A percentile compares a stretch with the other conserved stretches of the same genome.
phyloP scores from a whole-genome alignment of 129 eudicot genomes.

The Artemisia annua region DNA sequence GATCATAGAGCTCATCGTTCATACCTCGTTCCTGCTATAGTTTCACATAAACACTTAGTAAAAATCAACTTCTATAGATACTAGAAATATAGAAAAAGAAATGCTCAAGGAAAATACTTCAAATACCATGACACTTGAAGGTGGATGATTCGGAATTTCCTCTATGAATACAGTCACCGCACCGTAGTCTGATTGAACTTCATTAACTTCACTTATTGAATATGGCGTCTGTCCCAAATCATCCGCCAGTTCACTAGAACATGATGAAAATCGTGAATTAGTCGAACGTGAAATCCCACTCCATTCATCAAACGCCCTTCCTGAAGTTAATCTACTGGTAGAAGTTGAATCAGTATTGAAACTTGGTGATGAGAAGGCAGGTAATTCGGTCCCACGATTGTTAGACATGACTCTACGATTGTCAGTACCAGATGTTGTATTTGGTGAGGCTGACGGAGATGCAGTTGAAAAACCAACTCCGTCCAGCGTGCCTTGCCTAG shows the following conservation, averaged over 20 bases:
- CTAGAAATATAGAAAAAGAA: not conserved
- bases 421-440: too few relatives aligned
- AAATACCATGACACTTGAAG: constrained; percentile 50
- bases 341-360: constrained; percentile 32
- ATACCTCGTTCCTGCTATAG: constrained; percentile 51
- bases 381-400: too few relatives aligned
- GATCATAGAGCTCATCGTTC: constrained; percentile 62
- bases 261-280: constrained; percentile 52
- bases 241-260: constrained; percentile 50
- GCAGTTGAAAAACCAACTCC: too few relatives aligned
- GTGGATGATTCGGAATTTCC: constrained; percentile 31
- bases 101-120: not conserved
- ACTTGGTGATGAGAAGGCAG: not conserved
- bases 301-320: constrained; percentile 38
- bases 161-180: constrained; percentile 20
- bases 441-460: too few relatives aligned
- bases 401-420: too few relatives aligned
- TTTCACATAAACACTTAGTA: constrained; percentile 16
- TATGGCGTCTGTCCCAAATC: constrained; percentile 26
- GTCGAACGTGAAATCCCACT: constrained; percentile 42
- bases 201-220: constrained; percentile 31
- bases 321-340: constrained; percentile 29
- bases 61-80: constrained; percentile 1
- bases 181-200: constrained; percentile 27
- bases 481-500: constrained; percentile 29